Base-by-base conservation (phyloP, 2,329 filamentous ascomycete species). In the Penicillium thymicola region DNA sequence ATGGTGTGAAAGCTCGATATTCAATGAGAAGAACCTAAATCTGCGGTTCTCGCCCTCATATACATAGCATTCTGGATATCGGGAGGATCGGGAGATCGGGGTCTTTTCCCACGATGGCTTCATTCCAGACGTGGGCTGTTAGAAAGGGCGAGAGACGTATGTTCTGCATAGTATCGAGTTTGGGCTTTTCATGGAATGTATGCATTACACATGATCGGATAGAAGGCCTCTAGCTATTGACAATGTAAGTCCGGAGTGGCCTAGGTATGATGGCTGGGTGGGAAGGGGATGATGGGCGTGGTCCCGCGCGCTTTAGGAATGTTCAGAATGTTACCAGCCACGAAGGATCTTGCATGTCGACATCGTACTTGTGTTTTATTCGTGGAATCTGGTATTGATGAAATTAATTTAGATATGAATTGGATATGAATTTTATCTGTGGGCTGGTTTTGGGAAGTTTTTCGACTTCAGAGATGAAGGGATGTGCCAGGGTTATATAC, bases 81-180 rank as follows among this genome's bases (percentile, higher is more conserved):
- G 28, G 16, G 11, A n/a, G 11, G 10, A 30, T 28, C 25, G 27
- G 45, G 37, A 37, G 34, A 36, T n/a, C 23, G 34, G 27, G 11
- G 36, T 34, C 40, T 25, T 25, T 58, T 46, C 21, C 46, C 42
- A 41, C 48, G 34, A 60, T 59, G 27, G 51, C 55, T 32, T 55
- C 64, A 66, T 66, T 66, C 63, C 56, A 38, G 32, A 10, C 16
- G 55, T 62, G 55, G 64, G 64, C 62, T 65, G 57, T 41, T 4
- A 32, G 41, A 40, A 54, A 37, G 52, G 43, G 25, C 27, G 30
- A 48, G 34, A 8, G 21, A 38, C 42, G 21, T 42, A 21, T 49
- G 21, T 51, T 43, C 45, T 36, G 42, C 13, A 37, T 38, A 45
- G 11, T 40, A 51, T 49, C 44, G 23, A 50, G 50, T 3, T 23